Conservation (phyloP, 2,329 filamentous ascomycete genomes). For the Ophiostoma sp. region DNA sequence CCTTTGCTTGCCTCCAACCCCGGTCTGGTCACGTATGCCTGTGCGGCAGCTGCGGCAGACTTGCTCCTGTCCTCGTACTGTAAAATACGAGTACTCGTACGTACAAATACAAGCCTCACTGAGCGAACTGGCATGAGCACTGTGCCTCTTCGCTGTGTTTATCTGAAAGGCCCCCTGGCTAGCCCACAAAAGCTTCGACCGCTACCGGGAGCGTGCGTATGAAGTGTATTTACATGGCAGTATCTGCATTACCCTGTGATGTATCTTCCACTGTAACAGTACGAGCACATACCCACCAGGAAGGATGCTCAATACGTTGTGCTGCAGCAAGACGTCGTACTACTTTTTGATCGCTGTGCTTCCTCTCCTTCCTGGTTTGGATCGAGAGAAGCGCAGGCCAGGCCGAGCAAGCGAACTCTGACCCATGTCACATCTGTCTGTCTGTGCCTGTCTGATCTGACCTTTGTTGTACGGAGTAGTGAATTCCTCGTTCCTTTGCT, state of each 20-base stretch:
- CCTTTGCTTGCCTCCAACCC: background rate
- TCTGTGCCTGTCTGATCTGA: no score
- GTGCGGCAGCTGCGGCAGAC: no score
- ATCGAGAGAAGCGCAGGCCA: no score
- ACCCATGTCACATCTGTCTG: no score
- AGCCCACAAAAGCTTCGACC: background rate
- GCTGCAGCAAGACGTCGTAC: no score
- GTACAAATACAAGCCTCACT: background rate
- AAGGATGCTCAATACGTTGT: background rate
- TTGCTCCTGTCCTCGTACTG: background rate
- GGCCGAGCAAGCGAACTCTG: no score
- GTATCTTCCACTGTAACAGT: background rate
- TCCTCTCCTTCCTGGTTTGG: no score
- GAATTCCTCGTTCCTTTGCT: no score
- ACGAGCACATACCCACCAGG: background rate
- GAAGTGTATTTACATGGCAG: background rate
- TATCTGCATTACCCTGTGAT: slow-evolving; percentile 1
- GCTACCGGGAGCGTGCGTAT: background rate
- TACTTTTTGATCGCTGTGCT: no score
- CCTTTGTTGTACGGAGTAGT: no score
- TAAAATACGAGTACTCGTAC: no score
- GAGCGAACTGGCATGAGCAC: background rate
- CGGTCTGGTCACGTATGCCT: background rate
- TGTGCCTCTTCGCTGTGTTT: no score
- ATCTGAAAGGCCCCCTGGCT: background rate